Evolutionary conservation across 2,329 filamentous ascomycete species (phyloP).

Genomic region (Bertia moriformis): DNA sequence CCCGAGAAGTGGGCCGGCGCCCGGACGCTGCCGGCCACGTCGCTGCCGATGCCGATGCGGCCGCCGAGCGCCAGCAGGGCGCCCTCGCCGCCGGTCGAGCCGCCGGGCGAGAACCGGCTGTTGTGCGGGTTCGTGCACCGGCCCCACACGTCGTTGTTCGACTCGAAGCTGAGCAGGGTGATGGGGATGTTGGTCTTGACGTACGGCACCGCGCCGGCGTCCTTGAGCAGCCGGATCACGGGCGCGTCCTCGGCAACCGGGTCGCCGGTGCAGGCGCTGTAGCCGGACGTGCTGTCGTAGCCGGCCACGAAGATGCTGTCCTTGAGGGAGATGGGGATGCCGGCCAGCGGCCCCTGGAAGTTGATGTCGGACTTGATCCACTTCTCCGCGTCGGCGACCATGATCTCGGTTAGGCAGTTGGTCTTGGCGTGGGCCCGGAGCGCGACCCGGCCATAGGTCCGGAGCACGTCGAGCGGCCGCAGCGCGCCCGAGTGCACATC

Average conservation of each 20-base stretch:
- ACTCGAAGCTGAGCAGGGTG: constrained; percentile 76
- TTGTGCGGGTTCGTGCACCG: constrained; percentile 72
- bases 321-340: constrained; percentile 76
- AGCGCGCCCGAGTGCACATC: constrained; percentile 59
- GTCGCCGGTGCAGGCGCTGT: constrained; percentile 58
- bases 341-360: constrained; percentile 67
- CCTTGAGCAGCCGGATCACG: constrained; percentile 64
- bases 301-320: constrained; percentile 67
- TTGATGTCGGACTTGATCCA: constrained; percentile 52
- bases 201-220: constrained; percentile 78
- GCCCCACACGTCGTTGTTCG: constrained; percentile 67
- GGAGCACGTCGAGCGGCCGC: constrained; percentile 60
- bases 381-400: constrained; percentile 63
- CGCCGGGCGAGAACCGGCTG: constrained; percentile 70
- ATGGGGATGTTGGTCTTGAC: constrained; percentile 86
- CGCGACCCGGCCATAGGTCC: constrained; percentile 74
- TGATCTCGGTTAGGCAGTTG: constrained; percentile 78
- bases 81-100: constrained; percentile 74
- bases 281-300: constrained; percentile 72
- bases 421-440: constrained; percentile 72
- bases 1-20: constrained; percentile 80
- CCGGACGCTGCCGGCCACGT: constrained; percentile 79
- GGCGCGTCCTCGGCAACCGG: constrained; percentile 53
- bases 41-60: constrained; percentile 76
- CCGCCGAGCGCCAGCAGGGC: constrained; percentile 72